Evolutionary conservation across 495 filamentous ascomycete genomes (phyloP).

Genomic region (Neurospora sp.): DNA sequence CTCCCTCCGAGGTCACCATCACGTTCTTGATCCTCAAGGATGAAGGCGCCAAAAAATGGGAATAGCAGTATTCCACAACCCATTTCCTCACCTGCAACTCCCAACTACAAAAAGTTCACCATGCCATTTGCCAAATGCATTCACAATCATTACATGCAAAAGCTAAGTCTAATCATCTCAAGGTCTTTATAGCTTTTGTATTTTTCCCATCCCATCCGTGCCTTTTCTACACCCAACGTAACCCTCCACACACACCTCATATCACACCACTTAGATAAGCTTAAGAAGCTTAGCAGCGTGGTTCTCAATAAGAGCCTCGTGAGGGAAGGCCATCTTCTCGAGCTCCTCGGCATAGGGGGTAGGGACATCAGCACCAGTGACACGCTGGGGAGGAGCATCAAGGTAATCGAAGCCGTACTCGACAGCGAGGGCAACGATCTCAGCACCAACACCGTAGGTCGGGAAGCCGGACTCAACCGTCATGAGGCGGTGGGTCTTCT

Average conservation of each 20-base stretch:
- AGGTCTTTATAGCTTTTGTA: not conserved
- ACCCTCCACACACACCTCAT: not conserved
- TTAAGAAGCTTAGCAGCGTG: constrained; percentile 77
- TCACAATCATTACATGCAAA: not conserved
- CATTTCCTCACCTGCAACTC: not conserved
- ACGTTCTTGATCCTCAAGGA: not conserved
- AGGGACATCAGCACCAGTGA: constrained; percentile 93
- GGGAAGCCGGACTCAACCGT: constrained; percentile 94
- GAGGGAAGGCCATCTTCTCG: constrained; percentile 88
- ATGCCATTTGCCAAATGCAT: not conserved
- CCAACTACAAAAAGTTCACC: not conserved
- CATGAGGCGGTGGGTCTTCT: constrained; percentile 93
- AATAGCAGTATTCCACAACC: not conserved
- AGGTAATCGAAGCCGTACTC: constrained; percentile 98
- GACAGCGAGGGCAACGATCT: constrained; percentile 89
- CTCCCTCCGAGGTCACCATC: not conserved
- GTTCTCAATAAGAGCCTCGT: constrained; percentile 68
- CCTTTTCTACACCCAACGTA: not conserved
- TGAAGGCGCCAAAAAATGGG: not conserved
- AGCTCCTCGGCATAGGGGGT: constrained; percentile 84
- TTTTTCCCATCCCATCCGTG: not conserved
- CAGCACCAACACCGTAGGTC: constrained; percentile 79
- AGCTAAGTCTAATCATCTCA: not conserved
- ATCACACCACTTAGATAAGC: constrained; percentile 37
- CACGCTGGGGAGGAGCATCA: constrained; percentile 80